Percentiles rank a stretch among this genome's conserved stretches.
These are phyloP conservation scores for Erigeron philadelphicus DNA, from an alignment of 140 eudicot species.

Conservation along the genomic window DNA sequence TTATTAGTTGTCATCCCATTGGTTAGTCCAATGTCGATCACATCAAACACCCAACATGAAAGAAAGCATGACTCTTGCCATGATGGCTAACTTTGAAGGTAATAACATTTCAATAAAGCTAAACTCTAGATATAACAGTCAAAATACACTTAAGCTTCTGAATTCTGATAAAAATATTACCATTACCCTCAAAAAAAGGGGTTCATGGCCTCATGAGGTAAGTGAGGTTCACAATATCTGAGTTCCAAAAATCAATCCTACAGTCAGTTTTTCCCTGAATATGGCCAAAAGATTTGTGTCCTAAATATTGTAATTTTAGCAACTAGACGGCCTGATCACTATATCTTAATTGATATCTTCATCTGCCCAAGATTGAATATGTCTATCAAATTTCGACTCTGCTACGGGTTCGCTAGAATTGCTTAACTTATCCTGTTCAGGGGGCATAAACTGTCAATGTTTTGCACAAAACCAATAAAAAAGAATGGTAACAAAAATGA, in stretches of 20 bases:
- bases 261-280: background rate
- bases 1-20: too few relatives aligned
- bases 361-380: conserved; percentile 11
- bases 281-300: background rate
- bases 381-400: background rate
- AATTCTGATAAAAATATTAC: background rate
- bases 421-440: conserved; percentile 17
- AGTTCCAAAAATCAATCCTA: conserved; percentile 9
- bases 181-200: background rate
- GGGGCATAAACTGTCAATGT: background rate
- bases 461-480: background rate
- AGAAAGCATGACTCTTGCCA: background rate
- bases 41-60: background rate
- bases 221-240: conserved; percentile 1
- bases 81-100: background rate
- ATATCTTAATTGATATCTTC: conserved; percentile 20
- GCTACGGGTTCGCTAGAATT: conserved; percentile 1
- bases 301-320: background rate
- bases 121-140: background rate
- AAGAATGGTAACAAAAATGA: background rate
- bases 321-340: background rate
- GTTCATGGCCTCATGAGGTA: background rate
- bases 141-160: background rate
- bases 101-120: background rate
- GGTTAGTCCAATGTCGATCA: too few relatives aligned